phyloP scores from a whole-genome alignment of 148 eudicot species.

The Vaccinium myrtillus region DNA sequence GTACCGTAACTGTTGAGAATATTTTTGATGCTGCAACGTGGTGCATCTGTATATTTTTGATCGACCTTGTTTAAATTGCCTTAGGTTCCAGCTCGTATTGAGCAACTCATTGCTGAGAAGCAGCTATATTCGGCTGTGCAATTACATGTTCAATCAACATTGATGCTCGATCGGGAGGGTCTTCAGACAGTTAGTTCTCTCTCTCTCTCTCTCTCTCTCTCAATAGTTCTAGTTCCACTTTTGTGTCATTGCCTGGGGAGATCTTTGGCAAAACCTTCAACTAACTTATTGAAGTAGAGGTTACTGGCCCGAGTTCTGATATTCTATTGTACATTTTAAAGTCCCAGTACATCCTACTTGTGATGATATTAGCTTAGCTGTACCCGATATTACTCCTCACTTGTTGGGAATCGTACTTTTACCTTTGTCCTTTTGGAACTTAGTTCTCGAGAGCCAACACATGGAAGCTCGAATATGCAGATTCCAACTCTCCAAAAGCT shows the following conservation, averaged over 20 bases:
- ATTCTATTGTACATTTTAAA: background rate
- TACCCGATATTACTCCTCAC: background rate
- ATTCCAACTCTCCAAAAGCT: conserved; percentile 6
- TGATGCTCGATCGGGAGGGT: conserved; percentile 99
- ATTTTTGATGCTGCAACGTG: background rate
- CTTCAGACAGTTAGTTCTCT: conserved; percentile 80
- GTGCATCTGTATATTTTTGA: background rate
- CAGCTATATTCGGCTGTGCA: conserved; percentile 97
- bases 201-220: background rate
- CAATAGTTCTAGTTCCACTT: background rate
- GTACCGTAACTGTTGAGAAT: background rate
- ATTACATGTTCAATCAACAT: conserved; percentile 77
- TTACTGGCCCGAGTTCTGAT: background rate
- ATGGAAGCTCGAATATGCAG: conserved; percentile 3
- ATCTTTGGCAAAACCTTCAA: background rate
- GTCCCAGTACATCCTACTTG: background rate
- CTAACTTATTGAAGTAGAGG: background rate
- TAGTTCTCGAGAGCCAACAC: background rate
- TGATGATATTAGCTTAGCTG: background rate
- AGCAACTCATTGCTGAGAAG: conserved; percentile 83
- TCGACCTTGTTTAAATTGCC: conserved; percentile 22
- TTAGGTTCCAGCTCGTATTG: conserved; percentile 92
- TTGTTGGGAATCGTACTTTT: background rate
- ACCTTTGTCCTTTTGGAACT: background rate
- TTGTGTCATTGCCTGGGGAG: background rate